Base-by-base conservation (phyloP, 768 basidiomycete species). In the Psilocybe tampanensis region DNA sequence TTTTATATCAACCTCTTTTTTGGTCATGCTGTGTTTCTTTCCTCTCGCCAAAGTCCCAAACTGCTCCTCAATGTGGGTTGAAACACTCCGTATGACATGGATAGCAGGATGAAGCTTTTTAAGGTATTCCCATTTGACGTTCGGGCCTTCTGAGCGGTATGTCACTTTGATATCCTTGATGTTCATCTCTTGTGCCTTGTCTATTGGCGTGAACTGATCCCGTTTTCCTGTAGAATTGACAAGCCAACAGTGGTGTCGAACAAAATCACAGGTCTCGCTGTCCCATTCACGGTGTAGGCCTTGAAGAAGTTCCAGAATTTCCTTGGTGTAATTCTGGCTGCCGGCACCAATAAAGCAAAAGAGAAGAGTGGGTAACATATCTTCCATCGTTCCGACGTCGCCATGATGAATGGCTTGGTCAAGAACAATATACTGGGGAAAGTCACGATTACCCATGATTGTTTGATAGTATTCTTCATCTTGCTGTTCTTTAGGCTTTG, bases 101-200 rank as follows among this genome's bases (percentile, higher is more conserved):
- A 76, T 73, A 0, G 72, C 68, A 9, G 74, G 74, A 55, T 68
- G 68, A 0, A 73, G 47, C n/a, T 67, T 70, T 44, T 70, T 63
- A 33, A 76, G 18, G 41, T 68, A 70, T 12, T 68, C 60, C 74
- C 68, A 72, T 18, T 66, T 65, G 12, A 66, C 59, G 29, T 66
- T 65, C 7, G 74, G 73, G 0, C 74, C 75, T 49, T 69, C 60
- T 4, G 70, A 70, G 0, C 64, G 64, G 60, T 73, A 68, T 3
- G 68, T 74, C 1, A 72, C 71, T 56, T 76, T 76, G 3, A 74
- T 68, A 42, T 73, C 73, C 58, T 66, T 68, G 32, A 78, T 69
- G 52, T 74, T 76, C 22, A 70, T 64, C 45, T 78, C 74, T 52
- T 75, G 70, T 1, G 68, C 66, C 34, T 63, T 59, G 54, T 77